A percentile compares a stretch with the other conserved stretches of the same genome.
phyloP scores from a whole-genome alignment of 202 grass and related monocot species.

The Panicum hallii region DNA sequence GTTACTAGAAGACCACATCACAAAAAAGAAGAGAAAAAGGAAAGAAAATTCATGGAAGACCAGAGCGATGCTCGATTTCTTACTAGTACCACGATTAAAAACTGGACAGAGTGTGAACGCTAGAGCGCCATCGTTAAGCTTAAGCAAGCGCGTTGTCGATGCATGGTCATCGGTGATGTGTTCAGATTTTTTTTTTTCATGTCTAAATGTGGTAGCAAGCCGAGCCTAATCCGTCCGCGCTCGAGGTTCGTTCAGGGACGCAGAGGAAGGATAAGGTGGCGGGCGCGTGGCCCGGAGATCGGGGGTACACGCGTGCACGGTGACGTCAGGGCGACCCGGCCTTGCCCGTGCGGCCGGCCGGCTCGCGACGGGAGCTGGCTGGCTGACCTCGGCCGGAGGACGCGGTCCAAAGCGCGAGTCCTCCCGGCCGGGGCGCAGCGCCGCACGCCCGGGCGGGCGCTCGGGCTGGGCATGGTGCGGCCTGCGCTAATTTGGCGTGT shows the following conservation, averaged over 20 bases:
- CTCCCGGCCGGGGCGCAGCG: not conserved
- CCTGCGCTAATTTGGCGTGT: constrained; percentile 48
- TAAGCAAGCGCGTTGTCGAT: constrained; percentile 35
- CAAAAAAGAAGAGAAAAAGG: not conserved
- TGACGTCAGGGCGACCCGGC: constrained; percentile 23
- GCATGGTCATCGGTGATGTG: not conserved
- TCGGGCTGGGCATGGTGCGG: not conserved
- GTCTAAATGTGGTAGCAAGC: not conserved
- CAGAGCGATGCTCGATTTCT: not conserved
- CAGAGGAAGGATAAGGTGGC: not conserved
- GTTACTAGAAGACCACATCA: constrained; percentile 16
- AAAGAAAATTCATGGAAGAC: not conserved
- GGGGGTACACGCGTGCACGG: not conserved
- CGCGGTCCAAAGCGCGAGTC: constrained; percentile 34
- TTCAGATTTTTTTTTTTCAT: not conserved
- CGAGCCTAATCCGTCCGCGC: not conserved
- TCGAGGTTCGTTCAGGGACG: not conserved
- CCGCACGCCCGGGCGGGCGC: not conserved
- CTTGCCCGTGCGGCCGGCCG: constrained; percentile 35
- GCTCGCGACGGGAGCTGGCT: not conserved
- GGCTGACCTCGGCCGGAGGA: constrained; percentile 23
- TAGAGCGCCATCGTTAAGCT: not conserved
- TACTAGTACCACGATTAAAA: constrained; percentile 8
- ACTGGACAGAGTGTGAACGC: not conserved
- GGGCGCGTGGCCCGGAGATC: constrained; percentile 18